Base-by-base conservation (phyloP, 148 eudicot species). In the Rhododendron vialii region DNA sequence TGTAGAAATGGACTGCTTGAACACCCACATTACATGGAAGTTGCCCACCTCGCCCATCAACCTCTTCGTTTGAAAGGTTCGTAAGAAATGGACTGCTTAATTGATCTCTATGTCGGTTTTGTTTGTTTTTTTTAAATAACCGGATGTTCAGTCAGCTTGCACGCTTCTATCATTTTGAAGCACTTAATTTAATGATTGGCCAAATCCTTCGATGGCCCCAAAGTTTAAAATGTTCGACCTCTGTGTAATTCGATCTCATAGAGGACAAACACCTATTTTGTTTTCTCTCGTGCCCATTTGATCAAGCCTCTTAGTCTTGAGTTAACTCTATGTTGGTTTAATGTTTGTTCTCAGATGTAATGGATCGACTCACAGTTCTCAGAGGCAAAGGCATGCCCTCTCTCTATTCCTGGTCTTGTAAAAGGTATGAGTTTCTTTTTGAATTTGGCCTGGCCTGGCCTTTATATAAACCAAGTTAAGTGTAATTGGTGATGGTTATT, bases 311-410 rank as follows among this genome's bases (percentile, higher is more conserved):
- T 53, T 53, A 4, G 20, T 53, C 4, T 53, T 18, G 61, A 55
- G 61, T 3, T 55, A 15, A 18, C 24, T 55, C 61, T 18, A 55
- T 18, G 24, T 47, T 33, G 26, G n/a, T 28, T 30, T 41, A 41
- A 41, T 41, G 45, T 41, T 15, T 20, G 24, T 28, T 38, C 81
- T 67, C 88, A 96, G 99, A 96, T 92, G 93, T 96, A 35, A 73
- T 91, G 83, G 98, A 96, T 48, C 86, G 96, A 86, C 88, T 96
- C 13, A 84, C 89, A 2, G 87, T 90, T 61, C 93, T 96, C 17
- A 94, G 99, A 89, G 99, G 99, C 24, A 94, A 91, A 92, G 96
- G 91, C 84, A 95, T 96, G 98, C 98, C 98, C 65, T 90, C 94
- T 53, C 94, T 92, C 50, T 94, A 96, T 82, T 94, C 98, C 33